These are phyloP conservation scores for Styphnolobium japonicum DNA, from an alignment of 306 rosid species.

Conservation along the genomic window DNA sequence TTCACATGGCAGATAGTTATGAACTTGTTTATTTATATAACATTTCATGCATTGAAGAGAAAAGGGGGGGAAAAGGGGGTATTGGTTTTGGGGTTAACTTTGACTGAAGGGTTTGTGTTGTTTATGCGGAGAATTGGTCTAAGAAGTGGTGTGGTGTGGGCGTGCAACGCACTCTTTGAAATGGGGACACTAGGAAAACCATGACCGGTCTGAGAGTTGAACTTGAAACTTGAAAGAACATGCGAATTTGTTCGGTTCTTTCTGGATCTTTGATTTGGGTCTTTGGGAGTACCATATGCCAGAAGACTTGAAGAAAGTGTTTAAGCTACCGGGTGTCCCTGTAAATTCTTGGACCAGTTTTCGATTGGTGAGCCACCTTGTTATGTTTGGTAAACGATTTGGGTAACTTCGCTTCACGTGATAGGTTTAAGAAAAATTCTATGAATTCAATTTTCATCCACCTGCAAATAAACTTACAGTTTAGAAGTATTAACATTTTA, in stretches of 20 bases:
- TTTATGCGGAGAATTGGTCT: conserved; percentile 21
- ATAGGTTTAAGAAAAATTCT: too few relatives aligned
- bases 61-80: not conserved
- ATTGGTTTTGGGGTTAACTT: conserved; percentile 13
- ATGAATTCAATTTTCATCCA: too few relatives aligned
- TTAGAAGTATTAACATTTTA: too few relatives aligned
- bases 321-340: too few relatives aligned
- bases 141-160: not conserved
- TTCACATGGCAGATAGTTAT: conserved; percentile 27
- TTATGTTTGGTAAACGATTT: too few relatives aligned
- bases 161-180: conserved; percentile 10
- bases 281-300: conserved; percentile 17
- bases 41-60: not conserved
- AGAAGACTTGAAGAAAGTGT: not conserved
- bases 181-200: not conserved
- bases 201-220: conserved; percentile 8
- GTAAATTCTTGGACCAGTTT: too few relatives aligned
- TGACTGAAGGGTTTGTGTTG: conserved; percentile 31
- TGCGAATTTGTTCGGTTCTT: conserved; percentile 21
- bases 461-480: too few relatives aligned
- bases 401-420: too few relatives aligned
- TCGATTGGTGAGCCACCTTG: too few relatives aligned
- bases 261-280: not conserved
- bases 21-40: conserved; percentile 19
- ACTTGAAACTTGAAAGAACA: conserved; percentile 25